A percentile compares a stretch with the other conserved stretches of the same genome.
These are phyloP conservation scores for Mucor sp. DNA, from an alignment of 371 early-diverging fungal genomes.

Conservation along the genomic window DNA sequence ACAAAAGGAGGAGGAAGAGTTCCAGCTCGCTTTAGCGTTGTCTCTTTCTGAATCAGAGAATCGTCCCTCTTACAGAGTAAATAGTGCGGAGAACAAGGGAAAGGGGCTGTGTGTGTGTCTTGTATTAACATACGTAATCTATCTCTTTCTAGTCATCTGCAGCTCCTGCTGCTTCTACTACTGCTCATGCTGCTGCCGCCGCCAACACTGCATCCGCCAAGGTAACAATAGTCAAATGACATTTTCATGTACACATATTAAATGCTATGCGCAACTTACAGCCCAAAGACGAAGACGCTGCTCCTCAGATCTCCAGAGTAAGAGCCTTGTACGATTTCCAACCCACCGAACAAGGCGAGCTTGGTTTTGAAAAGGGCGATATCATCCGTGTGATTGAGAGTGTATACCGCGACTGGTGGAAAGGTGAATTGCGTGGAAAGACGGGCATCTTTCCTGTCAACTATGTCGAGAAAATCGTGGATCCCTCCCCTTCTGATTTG, in stretches of 20 bases:
- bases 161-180: slow-evolving; percentile 19
- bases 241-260: not conserved
- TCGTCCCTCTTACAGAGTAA: slow-evolving; percentile 47
- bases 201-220: slow-evolving; percentile 11
- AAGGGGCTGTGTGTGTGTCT: not conserved
- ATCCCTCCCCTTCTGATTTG: slow-evolving; percentile 61
- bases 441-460: slow-evolving; percentile 89
- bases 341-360: slow-evolving; percentile 82
- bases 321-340: slow-evolving; percentile 86
- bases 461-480: slow-evolving; percentile 74
- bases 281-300: slow-evolving; percentile 10
- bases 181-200: slow-evolving; percentile 6
- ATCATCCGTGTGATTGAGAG: slow-evolving; percentile 82
- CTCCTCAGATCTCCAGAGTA: slow-evolving; percentile 68
- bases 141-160: slow-evolving; percentile 24
- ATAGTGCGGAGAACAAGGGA: not conserved
- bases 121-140: slow-evolving; percentile 18
- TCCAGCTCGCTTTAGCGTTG: slow-evolving; percentile 89
- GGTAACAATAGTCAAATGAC: slow-evolving; percentile 7
- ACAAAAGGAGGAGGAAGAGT: slow-evolving; percentile 89
- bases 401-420: slow-evolving; percentile 93
- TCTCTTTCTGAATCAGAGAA: slow-evolving; percentile 79
- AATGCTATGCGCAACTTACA: not conserved
- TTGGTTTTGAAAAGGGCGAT: slow-evolving; percentile 79
- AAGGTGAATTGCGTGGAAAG: slow-evolving; percentile 73